phyloP scores from a whole-genome alignment of 23 red algal species.

The Gracilaria gracilis region DNA sequence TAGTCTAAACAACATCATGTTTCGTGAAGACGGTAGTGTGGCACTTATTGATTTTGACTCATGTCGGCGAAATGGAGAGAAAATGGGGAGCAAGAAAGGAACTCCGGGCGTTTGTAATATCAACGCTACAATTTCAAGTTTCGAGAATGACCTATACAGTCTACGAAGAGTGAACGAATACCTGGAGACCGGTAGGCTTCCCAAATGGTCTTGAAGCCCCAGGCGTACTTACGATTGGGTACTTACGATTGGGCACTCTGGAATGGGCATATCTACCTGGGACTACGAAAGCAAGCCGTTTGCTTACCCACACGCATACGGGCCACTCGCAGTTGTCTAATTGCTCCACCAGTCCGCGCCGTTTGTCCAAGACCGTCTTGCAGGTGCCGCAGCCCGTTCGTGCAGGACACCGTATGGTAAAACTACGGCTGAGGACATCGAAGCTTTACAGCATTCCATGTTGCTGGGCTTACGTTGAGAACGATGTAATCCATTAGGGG shows the following conservation, averaged over 20 bases:
- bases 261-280: too few relatives aligned
- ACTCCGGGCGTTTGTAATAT: neutral
- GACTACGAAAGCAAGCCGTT: too few relatives aligned
- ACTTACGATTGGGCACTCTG: too few relatives aligned
- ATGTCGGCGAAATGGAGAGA: constrained; percentile 34
- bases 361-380: too few relatives aligned
- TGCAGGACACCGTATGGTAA: too few relatives aligned
- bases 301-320: too few relatives aligned
- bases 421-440: too few relatives aligned
- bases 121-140: constrained; percentile 13
- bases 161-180: constrained; percentile 13
- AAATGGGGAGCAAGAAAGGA: constrained; percentile 3
- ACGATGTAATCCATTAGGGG: neutral
- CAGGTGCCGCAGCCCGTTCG: too few relatives aligned
- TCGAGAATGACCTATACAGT: constrained; percentile 24
- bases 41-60: constrained; percentile 26
- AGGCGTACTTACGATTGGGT: too few relatives aligned
- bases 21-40: constrained; percentile 23
- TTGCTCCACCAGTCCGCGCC: too few relatives aligned
- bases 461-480: neutral
- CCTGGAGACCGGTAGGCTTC: constrained; percentile 9
- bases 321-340: too few relatives aligned
- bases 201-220: neutral
- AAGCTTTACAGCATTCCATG: neutral
- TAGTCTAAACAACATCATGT: constrained; percentile 35